Base-by-base conservation (phyloP, 495 filamentous ascomycete genomes). In the Penicillium simplicissimum region DNA sequence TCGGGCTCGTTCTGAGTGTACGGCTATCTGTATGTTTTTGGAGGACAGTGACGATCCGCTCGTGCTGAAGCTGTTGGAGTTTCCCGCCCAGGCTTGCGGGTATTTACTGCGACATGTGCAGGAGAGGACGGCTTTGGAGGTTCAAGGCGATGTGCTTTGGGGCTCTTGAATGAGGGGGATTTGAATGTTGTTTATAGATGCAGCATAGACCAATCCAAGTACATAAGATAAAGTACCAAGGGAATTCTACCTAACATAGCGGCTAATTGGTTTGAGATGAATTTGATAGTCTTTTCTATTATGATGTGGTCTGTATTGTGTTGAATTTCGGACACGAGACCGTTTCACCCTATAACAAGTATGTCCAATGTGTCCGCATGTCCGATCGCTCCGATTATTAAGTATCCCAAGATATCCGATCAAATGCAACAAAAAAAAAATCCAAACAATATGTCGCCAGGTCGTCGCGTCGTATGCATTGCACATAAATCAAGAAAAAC, bases 61-160 rank as follows among this genome's bases (percentile, higher is more conserved):
- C 1, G 58, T 77, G 47, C 55, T 70, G 40, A 49, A 53, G 14
- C 48, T 74, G 64, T 17, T 74, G 45, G 65, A 70, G 49, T 73
- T 70, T 70, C 77, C 96, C 58, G 93, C 93, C 1, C 84, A 90
- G 72, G 81, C 87, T 15, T 87, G 96, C 58, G 93, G 93, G 28
- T 94, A 93, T 57, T 84, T 93, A 68, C 65, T 96, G 61, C 80
- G 68, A 2, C 89, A 96, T 37, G 96, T 96, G 89, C 90, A 95
- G 71, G 69, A 67, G 55, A 42, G 58, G 13, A 56, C 40, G 38
- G 31, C 33, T 34, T 13, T 59, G 8, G 43, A 62, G 43, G 3
- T 34, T 49, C 15, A 6, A n/a, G 40, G n/a, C 17, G 38, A 60
- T 54, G 2, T 52, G 3, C 34, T 36, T 15, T 33, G 54, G 37